Conservation (phyloP, 148 eudicot genomes). For the Rhododendron ovatum region DNA sequence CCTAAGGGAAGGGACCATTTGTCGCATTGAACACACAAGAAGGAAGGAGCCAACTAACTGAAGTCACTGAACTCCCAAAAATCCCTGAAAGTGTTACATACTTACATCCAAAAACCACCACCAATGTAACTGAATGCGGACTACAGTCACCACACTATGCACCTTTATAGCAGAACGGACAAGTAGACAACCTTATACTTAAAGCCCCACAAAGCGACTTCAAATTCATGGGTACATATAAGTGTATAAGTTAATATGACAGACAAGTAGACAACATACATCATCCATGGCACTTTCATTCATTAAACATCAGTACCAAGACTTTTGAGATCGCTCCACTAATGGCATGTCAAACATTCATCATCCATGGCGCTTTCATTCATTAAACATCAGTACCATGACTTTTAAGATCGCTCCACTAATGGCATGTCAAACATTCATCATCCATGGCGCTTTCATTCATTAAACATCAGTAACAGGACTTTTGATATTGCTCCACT, state of each 20-base stretch:
- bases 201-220: neutral
- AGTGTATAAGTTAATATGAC: neutral
- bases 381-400: neutral
- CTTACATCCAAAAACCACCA: neutral
- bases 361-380: neutral
- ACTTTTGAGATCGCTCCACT: neutral
- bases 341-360: neutral
- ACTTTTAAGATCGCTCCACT: neutral
- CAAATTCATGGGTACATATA: neutral
- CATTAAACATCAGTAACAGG: neutral
- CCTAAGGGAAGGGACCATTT: neutral
- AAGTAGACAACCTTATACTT: neutral
- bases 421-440: neutral
- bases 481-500: neutral
- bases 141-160: neutral
- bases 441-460: neutral
- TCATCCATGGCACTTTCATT: neutral
- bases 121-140: neutral
- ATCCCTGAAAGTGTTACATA: neutral
- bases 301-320: neutral
- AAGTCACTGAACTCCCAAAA: neutral
- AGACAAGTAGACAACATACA: neutral
- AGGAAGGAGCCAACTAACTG: neutral
- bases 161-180: neutral
- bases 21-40: neutral